phyloP scores from a whole-genome alignment of 805 yeast genomes.

The Metschnikowia rubicola region DNA sequence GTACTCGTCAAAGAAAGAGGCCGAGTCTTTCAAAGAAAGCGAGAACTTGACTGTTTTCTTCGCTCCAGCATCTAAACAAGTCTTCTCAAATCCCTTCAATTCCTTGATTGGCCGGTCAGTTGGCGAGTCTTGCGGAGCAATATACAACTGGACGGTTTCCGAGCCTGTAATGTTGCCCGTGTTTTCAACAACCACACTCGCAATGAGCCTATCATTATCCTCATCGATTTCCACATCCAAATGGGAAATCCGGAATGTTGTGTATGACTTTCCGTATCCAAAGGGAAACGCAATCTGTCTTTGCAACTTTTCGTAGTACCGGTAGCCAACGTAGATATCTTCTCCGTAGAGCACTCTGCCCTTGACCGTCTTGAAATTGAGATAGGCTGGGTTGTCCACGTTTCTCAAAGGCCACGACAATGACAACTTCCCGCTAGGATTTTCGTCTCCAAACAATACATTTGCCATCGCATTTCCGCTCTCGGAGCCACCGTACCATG shows the following conservation, averaged over 20 bases:
- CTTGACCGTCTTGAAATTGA: slow-evolving; percentile 48
- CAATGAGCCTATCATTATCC: slow-evolving; percentile 26
- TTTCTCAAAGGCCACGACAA: slow-evolving; percentile 50
- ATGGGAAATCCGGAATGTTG: slow-evolving; percentile 43
- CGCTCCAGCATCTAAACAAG: slow-evolving; percentile 44
- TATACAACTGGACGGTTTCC: slow-evolving; percentile 56
- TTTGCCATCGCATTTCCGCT: slow-evolving; percentile 59
- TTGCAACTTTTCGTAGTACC: slow-evolving; percentile 53
- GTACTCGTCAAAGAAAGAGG: slow-evolving; percentile 53
- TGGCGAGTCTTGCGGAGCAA: slow-evolving; percentile 35
- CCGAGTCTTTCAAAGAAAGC: slow-evolving; percentile 47
- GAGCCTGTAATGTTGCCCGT: slow-evolving; percentile 48
- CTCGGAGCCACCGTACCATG: slow-evolving; percentile 59
- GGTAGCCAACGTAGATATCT: slow-evolving; percentile 62
- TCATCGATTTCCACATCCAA: slow-evolving; percentile 26
- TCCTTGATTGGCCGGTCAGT: slow-evolving; percentile 56
- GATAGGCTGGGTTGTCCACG: slow-evolving; percentile 55
- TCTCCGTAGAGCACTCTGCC: slow-evolving; percentile 62
- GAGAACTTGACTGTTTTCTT: slow-evolving; percentile 32
- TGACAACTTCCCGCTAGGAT: slow-evolving; percentile 59
- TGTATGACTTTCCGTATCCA: slow-evolving; percentile 62
- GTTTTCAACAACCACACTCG: slow-evolving; percentile 43
- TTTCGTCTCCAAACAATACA: slow-evolving; percentile 55
- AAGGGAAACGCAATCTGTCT: slow-evolving; percentile 53
- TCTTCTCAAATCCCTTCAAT: slow-evolving; percentile 55